Evolutionary conservation across 768 basidiomycete genomes (phyloP), one percentile per base, ranked within the genome.

Genomic region (Hemileccinum rubropunctum): DNA sequence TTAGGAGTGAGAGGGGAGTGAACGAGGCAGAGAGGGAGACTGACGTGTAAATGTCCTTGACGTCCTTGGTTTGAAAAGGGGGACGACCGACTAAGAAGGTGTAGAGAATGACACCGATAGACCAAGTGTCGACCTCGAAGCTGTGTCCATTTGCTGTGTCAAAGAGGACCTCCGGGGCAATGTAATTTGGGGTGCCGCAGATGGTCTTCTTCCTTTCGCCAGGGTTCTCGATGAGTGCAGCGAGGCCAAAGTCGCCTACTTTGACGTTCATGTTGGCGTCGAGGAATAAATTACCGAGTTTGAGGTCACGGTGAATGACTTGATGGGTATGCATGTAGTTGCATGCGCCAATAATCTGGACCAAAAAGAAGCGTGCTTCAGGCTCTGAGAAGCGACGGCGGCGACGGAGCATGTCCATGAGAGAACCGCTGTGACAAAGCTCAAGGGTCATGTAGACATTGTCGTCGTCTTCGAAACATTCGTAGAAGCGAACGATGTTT

Each of bases 201-300:
- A 98, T 97, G 0, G 95, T 99, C 82, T 98, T 98, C 79, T 98
- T 97, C 63, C 95, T 75, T 69, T 98, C 95, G 0, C 95, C 95
- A 11, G 90, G 91, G 64, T 83, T 95, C 73, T 98, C 95, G 42
- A 98, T 95, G 42, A 99, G 79, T 2, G 95, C 97, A 0, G 97
- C 95, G 18, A 99, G 77, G 10, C 95, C 95, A 71, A 99, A 97
- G 72, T 99, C 95, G 18, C 93, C 95, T 17, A 98, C 93, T 64
- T 97, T 92, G 66, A 98, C 77, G 64, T 97, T 92, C 94, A 98
- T 95, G 61, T 88, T 81, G 42, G 71, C 68, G 64, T 97, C 94
- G 33, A 98, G 78, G 69, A 98, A 94, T 37, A 98, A 76, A 70
- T 98, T 98, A 14, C 95, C 95, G 4, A 98, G 80, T 69, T 98